phyloP scores from a whole-genome alignment of 176 grass and related monocot genomes.

The Musa acuminata region DNA sequence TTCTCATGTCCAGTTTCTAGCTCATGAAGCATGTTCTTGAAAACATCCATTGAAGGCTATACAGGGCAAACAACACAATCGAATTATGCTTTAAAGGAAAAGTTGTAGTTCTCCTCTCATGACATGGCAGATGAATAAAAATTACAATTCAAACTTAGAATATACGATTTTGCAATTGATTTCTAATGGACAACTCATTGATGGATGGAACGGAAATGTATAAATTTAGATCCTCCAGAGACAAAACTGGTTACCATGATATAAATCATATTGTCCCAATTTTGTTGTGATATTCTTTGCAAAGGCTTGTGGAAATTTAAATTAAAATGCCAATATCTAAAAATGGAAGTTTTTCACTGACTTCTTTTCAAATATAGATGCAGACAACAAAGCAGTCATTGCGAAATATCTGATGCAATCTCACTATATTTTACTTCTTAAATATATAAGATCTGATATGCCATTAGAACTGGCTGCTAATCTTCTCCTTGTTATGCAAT shows the following conservation, averaged over 20 bases:
- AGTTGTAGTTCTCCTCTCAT: neutral
- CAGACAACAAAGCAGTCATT: neutral
- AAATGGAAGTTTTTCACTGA: neutral
- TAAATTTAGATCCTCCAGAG: too few relatives aligned
- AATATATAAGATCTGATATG: neutral
- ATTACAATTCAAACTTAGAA: neutral
- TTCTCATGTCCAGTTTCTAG: slow-evolving; percentile 61
- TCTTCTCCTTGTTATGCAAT: neutral
- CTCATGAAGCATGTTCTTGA: slow-evolving; percentile 87
- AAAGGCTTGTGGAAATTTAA: neutral
- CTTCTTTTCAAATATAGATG: neutral
- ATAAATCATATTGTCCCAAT: neutral
- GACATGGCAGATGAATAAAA: neutral
- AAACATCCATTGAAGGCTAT: slow-evolving; percentile 96
- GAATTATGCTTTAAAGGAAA: neutral
- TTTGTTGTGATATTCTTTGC: neutral
- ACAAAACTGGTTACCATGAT: too few relatives aligned
- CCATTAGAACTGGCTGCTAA: neutral
- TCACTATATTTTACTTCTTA: neutral
- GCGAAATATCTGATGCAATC: neutral
- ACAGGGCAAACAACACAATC: slow-evolving; percentile 7
- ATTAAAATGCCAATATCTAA: neutral
- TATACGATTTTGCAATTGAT: neutral
- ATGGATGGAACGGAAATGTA: neutral
- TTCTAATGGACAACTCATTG: neutral